Conservation (phyloP, 1,284 basidiomycete species). For the Malassezia arunalokei region DNA sequence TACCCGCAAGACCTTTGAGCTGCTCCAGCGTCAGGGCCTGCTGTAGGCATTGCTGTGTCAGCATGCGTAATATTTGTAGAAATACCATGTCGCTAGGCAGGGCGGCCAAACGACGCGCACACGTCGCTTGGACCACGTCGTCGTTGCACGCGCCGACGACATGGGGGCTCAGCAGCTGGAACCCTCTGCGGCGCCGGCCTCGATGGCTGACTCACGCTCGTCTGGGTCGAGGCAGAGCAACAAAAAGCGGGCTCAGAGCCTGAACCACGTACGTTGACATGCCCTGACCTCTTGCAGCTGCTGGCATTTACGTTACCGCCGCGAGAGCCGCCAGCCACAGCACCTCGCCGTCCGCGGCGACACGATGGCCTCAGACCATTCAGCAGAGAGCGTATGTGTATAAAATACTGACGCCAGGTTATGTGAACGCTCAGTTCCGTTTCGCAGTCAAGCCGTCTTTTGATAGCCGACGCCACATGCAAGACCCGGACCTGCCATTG, state of each 20-base stretch:
- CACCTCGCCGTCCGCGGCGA: constrained; percentile 25
- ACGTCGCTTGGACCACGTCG: too few species aligned
- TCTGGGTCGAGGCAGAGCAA: constrained; percentile 1
- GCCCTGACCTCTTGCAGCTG: constrained; percentile 15
- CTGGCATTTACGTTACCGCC: constrained; percentile 43
- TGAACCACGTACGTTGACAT: constrained; percentile 32
- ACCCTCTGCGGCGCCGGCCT: background rate
- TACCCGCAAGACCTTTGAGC: constrained; percentile 42
- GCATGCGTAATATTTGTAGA: too few species aligned
- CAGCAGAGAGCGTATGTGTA: constrained; percentile 37
- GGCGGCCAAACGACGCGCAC: too few species aligned
- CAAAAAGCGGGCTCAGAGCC: constrained; percentile 25
- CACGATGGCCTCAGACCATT: constrained; percentile 25
- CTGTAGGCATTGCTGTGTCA: constrained; percentile 14
- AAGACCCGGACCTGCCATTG: constrained; percentile 39
- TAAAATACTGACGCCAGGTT: constrained; percentile 16
- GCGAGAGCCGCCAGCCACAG: constrained; percentile 24
- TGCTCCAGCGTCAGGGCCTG: constrained; percentile 44
- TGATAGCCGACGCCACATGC: constrained; percentile 39
- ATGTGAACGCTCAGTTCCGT: constrained; percentile 43
- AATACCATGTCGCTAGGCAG: too few species aligned
- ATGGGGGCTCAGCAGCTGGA: too few species aligned
- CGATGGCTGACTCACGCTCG: background rate
- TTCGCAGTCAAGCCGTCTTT: constrained; percentile 44
- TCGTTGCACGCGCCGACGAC: too few species aligned